phyloP scores from a whole-genome alignment of 2,329 filamentous ascomycete genomes.

The Cladosporium sp. region DNA sequence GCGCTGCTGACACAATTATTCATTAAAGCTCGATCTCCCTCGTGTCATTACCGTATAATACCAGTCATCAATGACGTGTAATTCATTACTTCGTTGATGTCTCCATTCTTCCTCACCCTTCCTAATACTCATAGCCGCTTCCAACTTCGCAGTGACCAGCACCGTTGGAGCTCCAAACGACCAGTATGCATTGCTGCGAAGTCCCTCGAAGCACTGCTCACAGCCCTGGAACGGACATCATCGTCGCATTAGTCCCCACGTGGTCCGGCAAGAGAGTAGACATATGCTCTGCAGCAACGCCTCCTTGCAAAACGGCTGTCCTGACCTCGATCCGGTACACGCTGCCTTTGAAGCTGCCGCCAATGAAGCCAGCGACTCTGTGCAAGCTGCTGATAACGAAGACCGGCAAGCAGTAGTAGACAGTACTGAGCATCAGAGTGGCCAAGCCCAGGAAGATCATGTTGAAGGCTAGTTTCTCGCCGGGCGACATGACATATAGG shows the following conservation, averaged over 20 bases:
- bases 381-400: slow-evolving; percentile 30
- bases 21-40: background rate
- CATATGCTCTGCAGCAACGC: background rate
- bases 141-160: background rate
- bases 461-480: slow-evolving; percentile 34
- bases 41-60: background rate
- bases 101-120: background rate
- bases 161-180: background rate
- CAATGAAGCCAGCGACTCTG: background rate
- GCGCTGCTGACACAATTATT: background rate
- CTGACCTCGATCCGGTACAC: background rate
- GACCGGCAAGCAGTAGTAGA: slow-evolving; percentile 26
- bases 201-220: background rate
- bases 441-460: slow-evolving; percentile 25
- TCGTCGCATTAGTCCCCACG: background rate
- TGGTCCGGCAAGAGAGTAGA: background rate
- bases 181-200: background rate
- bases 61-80: background rate
- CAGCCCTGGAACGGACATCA: background rate
- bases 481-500: slow-evolving; percentile 32
- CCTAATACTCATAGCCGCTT: background rate
- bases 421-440: slow-evolving; percentile 13
- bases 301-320: background rate
- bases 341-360: background rate
- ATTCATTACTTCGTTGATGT: background rate